Base-by-base conservation (phyloP, 2,329 filamentous ascomycete species). In the Scopulariopsis brevicaulis region DNA sequence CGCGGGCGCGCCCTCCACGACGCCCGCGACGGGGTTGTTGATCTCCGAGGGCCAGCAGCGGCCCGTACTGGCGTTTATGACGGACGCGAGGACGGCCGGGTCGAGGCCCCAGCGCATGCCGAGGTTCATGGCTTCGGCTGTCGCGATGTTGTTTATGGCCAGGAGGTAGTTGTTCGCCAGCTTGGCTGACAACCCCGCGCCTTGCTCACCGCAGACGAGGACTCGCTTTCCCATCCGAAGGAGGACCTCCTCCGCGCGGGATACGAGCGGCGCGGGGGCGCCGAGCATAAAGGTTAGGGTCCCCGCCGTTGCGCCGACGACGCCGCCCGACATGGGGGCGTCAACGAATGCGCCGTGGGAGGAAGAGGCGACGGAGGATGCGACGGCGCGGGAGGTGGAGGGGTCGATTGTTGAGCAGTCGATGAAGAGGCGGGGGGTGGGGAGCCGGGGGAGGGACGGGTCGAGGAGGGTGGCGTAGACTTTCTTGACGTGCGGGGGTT, bases 391-490 rank as follows among this genome's bases (percentile, higher is more conserved):
- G 1, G 92, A 96, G 2, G 91, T 90, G 35, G 84, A 84, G 0
- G 92, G 91, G 71, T 97, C 94, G 67, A 99, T 97, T 18, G 94
- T 99, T 3, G 93, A 97, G 71, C 89, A 93, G 71, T 99, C 94
- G 68, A 99, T 94, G 71, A 96, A 96, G 59, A 96, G 74, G 46
- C 91, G 85, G 59, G 86, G 76, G 55, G 78, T 79, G 59, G 86
- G 76, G 55, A 78, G 79, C 48, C 76, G 74, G 1, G 77, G 69
- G 0, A 78, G 69, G 2, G 75, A 64, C 2, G 79, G 74, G 53
- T 82, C 77, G 52, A 96, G 77, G 68, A 97, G 91, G 58, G 86
- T 80, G 53, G 83, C 76, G 71, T 91, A 96, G 46, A 96, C 90
- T 56, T 81, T 81, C 67, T 88, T 87, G 59, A 97, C 93, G 68